Percentiles rank a stretch among this genome's conserved stretches.
phyloP scores from a whole-genome alignment of 768 basidiomycete species.

The Gyrodon lividus region DNA sequence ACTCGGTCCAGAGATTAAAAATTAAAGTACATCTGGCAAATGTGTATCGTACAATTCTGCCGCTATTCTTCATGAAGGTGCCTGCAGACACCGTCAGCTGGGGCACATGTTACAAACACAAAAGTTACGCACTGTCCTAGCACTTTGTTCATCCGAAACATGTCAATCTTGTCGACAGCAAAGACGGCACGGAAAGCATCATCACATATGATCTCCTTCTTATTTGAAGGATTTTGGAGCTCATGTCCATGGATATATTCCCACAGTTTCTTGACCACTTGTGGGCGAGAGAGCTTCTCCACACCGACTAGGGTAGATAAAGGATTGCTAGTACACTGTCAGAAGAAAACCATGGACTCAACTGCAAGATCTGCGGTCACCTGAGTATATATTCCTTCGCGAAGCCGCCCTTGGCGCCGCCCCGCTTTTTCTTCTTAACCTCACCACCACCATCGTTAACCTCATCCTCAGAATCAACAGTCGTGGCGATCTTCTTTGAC shows the following conservation, averaged over 20 bases:
- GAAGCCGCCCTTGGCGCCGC: slow-evolving; percentile 68
- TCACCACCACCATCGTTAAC: slow-evolving; percentile 44
- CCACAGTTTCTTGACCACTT: slow-evolving; percentile 91
- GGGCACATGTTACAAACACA: neutral
- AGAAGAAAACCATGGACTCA: slow-evolving; percentile 6
- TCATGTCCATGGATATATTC: slow-evolving; percentile 78
- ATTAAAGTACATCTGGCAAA: slow-evolving; percentile 5
- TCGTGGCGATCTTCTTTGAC: slow-evolving; percentile 55
- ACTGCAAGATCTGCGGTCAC: slow-evolving; percentile 35
- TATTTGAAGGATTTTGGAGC: slow-evolving; percentile 84
- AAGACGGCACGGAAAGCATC: slow-evolving; percentile 70
- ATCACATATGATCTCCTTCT: slow-evolving; percentile 85
- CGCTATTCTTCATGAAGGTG: slow-evolving; percentile 31
- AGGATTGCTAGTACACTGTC: slow-evolving; percentile 52
- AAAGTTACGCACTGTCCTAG: slow-evolving; percentile 60
- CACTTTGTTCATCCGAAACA: slow-evolving; percentile 95
- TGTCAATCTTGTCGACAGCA: slow-evolving; percentile 77
- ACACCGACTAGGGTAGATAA: slow-evolving; percentile 67
- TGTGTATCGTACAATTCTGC: neutral
- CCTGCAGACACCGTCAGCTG: slow-evolving; percentile 14
- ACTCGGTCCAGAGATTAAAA: neutral
- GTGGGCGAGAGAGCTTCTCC: slow-evolving; percentile 76
- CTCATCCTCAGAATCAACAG: slow-evolving; percentile 49
- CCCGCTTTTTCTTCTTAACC: slow-evolving; percentile 50
- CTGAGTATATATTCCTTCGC: slow-evolving; percentile 75